Evolutionary conservation across 345 rosid genomes (phyloP).

Genomic region (Psidium guajava): DNA sequence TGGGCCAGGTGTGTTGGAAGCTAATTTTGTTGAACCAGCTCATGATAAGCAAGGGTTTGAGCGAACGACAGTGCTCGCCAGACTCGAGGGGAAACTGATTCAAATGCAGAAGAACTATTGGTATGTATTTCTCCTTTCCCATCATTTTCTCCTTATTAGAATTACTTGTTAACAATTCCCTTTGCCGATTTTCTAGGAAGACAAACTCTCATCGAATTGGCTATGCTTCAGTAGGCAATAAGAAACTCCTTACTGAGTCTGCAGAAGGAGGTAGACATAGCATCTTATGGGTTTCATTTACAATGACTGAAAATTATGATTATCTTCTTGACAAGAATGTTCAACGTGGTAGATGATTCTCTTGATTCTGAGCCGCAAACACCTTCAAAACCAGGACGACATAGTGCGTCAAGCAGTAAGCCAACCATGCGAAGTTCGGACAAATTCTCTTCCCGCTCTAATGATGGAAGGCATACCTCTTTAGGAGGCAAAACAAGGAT

Average conservation of each 20-base stretch:
- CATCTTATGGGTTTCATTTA: background rate
- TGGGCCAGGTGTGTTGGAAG: constrained; percentile 74
- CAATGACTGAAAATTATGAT: background rate
- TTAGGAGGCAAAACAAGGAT: constrained; percentile 17
- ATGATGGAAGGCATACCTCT: constrained; percentile 2
- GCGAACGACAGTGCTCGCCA: constrained; percentile 81
- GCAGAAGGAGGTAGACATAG: constrained; percentile 27
- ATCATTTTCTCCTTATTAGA: background rate
- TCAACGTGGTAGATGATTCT: constrained; percentile 27
- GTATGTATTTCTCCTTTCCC: constrained; percentile 18
- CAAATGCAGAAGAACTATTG: constrained; percentile 87
- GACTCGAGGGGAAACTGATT: constrained; percentile 62
- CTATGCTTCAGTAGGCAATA: constrained; percentile 50
- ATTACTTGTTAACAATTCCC: background rate
- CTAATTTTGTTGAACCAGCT: constrained; percentile 94
- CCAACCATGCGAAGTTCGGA: constrained; percentile 14
- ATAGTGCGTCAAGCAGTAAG: constrained; percentile 13
- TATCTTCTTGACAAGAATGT: constrained; percentile 3
- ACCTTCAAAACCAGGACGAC: constrained; percentile 16
- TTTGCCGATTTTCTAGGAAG: constrained; percentile 27
- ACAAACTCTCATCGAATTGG: constrained; percentile 70
- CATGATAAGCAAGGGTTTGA: constrained; percentile 97
- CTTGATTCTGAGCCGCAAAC: constrained; percentile 19
- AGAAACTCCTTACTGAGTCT: constrained; percentile 18
- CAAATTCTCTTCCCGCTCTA: constrained; percentile 17